phyloP scores from a whole-genome alignment of 2,329 filamentous ascomycete genomes.

The Colletotrichum sidae region DNA sequence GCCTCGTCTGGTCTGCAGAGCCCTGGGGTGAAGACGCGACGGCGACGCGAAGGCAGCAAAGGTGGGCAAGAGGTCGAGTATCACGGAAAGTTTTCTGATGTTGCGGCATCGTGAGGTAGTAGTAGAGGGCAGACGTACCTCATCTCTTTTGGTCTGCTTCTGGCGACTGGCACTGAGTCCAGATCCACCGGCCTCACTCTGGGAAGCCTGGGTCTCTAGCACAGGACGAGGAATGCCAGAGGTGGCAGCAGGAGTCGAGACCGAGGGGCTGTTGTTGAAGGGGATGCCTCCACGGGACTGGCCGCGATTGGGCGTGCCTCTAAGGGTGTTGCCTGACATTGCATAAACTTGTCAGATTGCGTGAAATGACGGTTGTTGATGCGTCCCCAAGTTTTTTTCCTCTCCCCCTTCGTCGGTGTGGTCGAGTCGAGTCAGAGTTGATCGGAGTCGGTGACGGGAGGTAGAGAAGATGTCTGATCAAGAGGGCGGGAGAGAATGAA shows the following conservation, averaged over 20 bases:
- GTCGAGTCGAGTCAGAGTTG: conserved; percentile 4
- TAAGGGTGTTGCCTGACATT: conserved; percentile 73
- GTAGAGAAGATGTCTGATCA: neutral
- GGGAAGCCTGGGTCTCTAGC: conserved; percentile 66
- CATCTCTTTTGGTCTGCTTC: conserved; percentile 97
- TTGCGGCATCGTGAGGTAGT: conserved; percentile 22
- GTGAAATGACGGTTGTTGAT: conserved; percentile 32
- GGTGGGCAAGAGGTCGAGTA: neutral
- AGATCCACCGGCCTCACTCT: conserved; percentile 71
- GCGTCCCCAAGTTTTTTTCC: conserved; percentile 23
- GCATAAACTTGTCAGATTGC: conserved; percentile 57
- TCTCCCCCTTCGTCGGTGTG: conserved; percentile 1
- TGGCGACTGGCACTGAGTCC: conserved; percentile 92
- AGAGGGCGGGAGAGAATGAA: neutral
- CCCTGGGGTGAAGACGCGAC: neutral
- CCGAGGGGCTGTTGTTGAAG: conserved; percentile 68
- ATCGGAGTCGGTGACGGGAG: neutral
- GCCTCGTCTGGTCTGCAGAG: neutral
- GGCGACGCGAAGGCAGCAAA: conserved; percentile 3
- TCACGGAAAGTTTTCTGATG: neutral
- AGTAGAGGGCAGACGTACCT: conserved; percentile 71
- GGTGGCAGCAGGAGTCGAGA: conserved; percentile 38
- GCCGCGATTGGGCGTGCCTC: conserved; percentile 75
- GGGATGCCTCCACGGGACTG: conserved; percentile 69
- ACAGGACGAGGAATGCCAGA: conserved; percentile 81